phyloP scores from a whole-genome alignment of 345 rosid species.

The Gossypium ekmanianum region DNA sequence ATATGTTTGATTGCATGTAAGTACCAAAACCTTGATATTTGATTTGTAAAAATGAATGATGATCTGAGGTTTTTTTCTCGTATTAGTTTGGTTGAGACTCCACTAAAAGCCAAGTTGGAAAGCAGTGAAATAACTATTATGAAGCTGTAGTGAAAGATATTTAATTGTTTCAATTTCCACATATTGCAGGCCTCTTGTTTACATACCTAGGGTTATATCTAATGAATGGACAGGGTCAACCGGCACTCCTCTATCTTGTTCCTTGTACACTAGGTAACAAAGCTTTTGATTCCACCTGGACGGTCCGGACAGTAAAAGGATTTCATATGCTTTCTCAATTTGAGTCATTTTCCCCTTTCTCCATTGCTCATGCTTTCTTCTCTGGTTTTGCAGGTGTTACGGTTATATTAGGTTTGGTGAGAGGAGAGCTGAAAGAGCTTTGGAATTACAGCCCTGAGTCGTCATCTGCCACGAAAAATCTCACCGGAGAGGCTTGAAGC shows the following conservation, averaged over 20 bases:
- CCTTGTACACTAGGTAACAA: constrained; percentile 91
- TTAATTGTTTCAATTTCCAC: constrained; percentile 3
- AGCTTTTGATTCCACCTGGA: not conserved
- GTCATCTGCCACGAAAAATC: constrained; percentile 5
- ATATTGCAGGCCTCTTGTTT: constrained; percentile 60
- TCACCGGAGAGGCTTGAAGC: constrained; percentile 33
- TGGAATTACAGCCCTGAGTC: constrained; percentile 46
- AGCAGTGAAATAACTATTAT: not conserved
- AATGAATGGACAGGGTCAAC: constrained; percentile 94
- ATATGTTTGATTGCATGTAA: not conserved
- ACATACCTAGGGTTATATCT: constrained; percentile 83
- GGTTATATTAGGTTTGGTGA: constrained; percentile 51
- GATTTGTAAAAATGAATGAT: not conserved
- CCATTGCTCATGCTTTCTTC: not conserved
- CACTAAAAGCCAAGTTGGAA: not conserved
- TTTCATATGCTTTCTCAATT: not conserved
- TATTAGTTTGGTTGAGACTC: not conserved
- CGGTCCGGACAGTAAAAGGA: not conserved
- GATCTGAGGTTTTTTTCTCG: not conserved
- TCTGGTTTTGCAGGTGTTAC: constrained; percentile 40
- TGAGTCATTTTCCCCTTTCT: not conserved
- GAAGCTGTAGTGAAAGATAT: not conserved
- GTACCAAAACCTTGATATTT: not conserved
- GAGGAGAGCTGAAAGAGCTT: constrained; percentile 69
- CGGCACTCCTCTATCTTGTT: constrained; percentile 95